phyloP scores from a whole-genome alignment of 169 alveolate species.

The Eimeria necatrix region DNA sequence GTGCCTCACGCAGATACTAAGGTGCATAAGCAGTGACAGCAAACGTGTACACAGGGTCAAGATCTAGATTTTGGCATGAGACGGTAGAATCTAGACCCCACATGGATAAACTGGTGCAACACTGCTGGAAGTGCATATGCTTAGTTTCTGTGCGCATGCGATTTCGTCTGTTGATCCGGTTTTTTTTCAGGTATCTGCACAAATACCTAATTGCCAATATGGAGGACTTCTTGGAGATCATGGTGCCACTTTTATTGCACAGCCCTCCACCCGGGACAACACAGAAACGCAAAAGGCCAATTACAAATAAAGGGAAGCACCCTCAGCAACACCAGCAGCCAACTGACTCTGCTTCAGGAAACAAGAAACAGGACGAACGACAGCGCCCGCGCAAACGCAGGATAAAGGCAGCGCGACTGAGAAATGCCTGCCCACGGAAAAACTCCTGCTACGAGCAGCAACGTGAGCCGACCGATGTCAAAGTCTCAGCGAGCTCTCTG shows the following conservation, averaged over 20 bases:
- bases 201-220: conserved; percentile 30
- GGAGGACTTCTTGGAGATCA: conserved; percentile 62
- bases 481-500: conserved; percentile 1
- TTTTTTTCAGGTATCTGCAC: conserved; percentile 39
- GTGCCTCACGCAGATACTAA: conserved; percentile 41
- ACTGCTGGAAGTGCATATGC: background rate
- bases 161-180: background rate
- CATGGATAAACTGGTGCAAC: background rate
- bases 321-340: background rate
- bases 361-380: background rate
- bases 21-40: background rate
- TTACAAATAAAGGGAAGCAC: background rate
- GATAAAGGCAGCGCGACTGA: background rate
- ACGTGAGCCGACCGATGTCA: background rate
- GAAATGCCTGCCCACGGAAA: background rate
- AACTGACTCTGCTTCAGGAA: background rate
- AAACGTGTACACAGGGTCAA: background rate
- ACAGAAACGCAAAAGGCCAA: conserved; percentile 20
- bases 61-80: background rate
- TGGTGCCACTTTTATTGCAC: conserved; percentile 58
- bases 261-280: conserved; percentile 5
- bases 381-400: conserved; percentile 57
- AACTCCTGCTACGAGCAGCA: background rate
- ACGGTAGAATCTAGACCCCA: background rate
- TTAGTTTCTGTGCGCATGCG: background rate